phyloP scores from a whole-genome alignment of 2,329 filamentous ascomycete genomes.

The Cordyceps fumosorosea region DNA sequence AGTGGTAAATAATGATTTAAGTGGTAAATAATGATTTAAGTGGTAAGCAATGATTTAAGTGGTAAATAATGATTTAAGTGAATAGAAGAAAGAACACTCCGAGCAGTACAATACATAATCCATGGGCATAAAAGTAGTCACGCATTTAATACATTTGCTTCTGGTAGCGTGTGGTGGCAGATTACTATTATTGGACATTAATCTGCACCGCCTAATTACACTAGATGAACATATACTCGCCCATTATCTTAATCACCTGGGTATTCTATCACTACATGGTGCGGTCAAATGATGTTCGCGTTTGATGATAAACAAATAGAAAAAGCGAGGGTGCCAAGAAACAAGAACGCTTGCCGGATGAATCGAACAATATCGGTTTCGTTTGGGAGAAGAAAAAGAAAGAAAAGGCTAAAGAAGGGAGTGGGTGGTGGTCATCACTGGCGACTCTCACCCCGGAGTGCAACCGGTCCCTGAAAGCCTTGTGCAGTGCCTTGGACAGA shows the following conservation, averaged over 20 bases:
- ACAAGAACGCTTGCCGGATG: slow-evolving; percentile 10
- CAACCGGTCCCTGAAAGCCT: slow-evolving; percentile 50
- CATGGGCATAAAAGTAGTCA: background rate
- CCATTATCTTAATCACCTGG: background rate
- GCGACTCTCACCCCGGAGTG: slow-evolving; percentile 32
- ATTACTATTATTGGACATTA: slow-evolving; percentile 12
- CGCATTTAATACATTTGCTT: background rate
- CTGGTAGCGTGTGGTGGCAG: background rate
- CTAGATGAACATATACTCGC: slow-evolving; percentile 9
- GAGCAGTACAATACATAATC: background rate
- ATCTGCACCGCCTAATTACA: slow-evolving; percentile 8
- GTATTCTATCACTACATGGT: slow-evolving; percentile 13
- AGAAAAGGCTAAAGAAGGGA: background rate
- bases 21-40: background rate
- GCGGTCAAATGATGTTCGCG: slow-evolving; percentile 1
- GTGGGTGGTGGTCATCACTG: slow-evolving; percentile 14
- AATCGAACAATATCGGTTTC: background rate
- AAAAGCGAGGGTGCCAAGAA: background rate
- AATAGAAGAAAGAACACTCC: background rate
- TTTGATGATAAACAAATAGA: slow-evolving; percentile 4
- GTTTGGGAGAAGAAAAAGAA: background rate
- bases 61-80: background rate
- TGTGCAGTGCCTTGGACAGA: slow-evolving; percentile 40
- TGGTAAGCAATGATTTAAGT: background rate
- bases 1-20: background rate